Evolutionary conservation across 768 basidiomycete species (phyloP), one percentile per base, ranked within the genome.

Genomic region (Lentinus brumalis): DNA sequence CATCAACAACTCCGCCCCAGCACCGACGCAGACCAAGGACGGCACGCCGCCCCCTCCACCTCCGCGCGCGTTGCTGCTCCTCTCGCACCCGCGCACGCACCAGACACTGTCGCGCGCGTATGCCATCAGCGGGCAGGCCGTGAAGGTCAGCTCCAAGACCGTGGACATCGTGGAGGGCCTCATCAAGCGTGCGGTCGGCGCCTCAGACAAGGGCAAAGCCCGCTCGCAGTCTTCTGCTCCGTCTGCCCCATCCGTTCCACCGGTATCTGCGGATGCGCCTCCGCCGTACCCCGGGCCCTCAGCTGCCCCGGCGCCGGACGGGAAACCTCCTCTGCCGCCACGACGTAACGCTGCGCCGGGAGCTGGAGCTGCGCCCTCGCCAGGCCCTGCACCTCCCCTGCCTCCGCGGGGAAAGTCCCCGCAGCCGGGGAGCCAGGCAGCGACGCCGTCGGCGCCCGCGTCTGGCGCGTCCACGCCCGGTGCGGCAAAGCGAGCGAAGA

Each of bases 71-170:
- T 56, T 62, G 53, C 44, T 44, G 67, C 70, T 42, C 75, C 79
- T 47, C 55, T 82, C 84, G 2, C 87, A 86, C 3, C 83, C 85
- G 45, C 76, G 72, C 16, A 85, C 88, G 0, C 83, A 83, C 35
- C 79, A 81, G 50, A 81, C 83, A 3, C 79, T 93, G 0, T 72
- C 82, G 4, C 78, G 76, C 3, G 84, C 89, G 2, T 89, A 92
- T 66, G 79, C 84, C 10, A 76, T 87, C 56, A 87, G 80, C 59
- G 86, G 85, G 0, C 78, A 86, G 66, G 89, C 88, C 0, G 87
- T 87, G 38, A 81, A 84, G 66, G 81, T 89, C 61, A 89, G 86
- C 56, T 70, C 81, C 14, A 82, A 83, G 63, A 91, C 89, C 0
- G 77, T 90, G 39, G 75, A 74, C 2, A 70, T 82, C 57, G 84